Percentiles rank a stretch among this genome's conserved stretches.
These are phyloP conservation scores for Echinochloa phyllopogon DNA, from an alignment of 176 grass and related monocot species.

Conservation along the genomic window DNA sequence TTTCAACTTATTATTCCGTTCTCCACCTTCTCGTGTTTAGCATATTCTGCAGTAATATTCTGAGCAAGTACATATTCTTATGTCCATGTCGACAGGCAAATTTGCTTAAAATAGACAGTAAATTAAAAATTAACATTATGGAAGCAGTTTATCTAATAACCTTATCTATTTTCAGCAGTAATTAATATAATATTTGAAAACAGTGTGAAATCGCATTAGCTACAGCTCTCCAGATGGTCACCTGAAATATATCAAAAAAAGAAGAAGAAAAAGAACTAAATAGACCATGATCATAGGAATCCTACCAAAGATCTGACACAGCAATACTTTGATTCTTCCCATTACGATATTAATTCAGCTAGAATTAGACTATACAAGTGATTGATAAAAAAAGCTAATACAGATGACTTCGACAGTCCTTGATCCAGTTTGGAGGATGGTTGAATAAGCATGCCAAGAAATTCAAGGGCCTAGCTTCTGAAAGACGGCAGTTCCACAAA, in stretches of 20 bases:
- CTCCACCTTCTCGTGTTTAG: not conserved
- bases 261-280: not conserved
- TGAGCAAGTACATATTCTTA: conserved; percentile 6
- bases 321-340: not conserved
- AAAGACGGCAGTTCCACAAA: not conserved
- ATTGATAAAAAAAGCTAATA: not conserved
- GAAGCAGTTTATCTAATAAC: not conserved
- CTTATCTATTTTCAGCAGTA: not conserved
- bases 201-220: no score
- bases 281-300: not conserved
- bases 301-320: not conserved
- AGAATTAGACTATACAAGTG: not conserved
- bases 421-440: not conserved
- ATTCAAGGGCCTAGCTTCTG: not conserved
- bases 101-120: not conserved
- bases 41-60: conserved; percentile 42
- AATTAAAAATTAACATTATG: not conserved
- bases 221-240: not conserved
- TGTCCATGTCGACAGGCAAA: not conserved
- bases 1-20: conserved; percentile 32
- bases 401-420: not conserved
- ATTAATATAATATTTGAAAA: not conserved
- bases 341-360: not conserved
- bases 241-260: not conserved
- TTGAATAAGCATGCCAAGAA: conserved; percentile 18